These are phyloP conservation scores for Crithidia brevicula DNA, from an alignment of 208 protist genomes.

Conservation along the genomic window DNA sequence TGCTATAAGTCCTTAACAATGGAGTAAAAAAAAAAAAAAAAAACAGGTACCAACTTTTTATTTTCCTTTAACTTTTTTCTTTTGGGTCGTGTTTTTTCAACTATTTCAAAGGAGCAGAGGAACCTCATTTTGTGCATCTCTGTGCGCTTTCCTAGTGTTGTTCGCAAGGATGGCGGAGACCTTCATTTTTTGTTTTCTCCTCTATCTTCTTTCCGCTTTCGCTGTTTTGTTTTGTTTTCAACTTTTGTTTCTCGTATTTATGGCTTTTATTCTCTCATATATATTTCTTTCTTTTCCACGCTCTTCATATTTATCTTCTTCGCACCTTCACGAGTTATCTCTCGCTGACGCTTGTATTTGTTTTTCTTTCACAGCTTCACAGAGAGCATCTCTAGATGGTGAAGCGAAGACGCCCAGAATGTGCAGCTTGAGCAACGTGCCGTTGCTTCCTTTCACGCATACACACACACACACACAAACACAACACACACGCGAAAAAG, in stretches of 20 bases:
- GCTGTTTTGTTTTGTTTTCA: constrained; percentile 2
- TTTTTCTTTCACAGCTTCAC: no score
- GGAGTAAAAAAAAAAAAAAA: not conserved
- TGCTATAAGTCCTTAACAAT: no score
- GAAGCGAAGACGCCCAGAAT: no score
- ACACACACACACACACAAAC: not conserved
- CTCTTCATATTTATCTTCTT: constrained; percentile 7
- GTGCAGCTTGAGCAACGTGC: no score
- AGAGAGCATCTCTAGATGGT: no score
- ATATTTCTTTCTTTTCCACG: not conserved
- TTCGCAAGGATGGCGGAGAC: not conserved
- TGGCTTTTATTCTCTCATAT: no score
- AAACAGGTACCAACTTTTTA: not conserved
- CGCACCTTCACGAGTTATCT: no score
- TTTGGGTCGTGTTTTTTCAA: constrained; percentile 5
- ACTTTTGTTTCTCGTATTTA: not conserved
- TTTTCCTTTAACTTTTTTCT: not conserved
- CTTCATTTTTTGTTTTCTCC: not conserved
- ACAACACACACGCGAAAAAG: not conserved
- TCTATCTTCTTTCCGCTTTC: not conserved
- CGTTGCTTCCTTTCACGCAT: no score
- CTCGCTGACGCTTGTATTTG: no score
- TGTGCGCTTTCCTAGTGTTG: no score
- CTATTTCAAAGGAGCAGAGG: no score
- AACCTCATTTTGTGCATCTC: no score